Base-by-base conservation (phyloP, 2,329 filamentous ascomycete species). In the Ceratocystis ficicola region DNA sequence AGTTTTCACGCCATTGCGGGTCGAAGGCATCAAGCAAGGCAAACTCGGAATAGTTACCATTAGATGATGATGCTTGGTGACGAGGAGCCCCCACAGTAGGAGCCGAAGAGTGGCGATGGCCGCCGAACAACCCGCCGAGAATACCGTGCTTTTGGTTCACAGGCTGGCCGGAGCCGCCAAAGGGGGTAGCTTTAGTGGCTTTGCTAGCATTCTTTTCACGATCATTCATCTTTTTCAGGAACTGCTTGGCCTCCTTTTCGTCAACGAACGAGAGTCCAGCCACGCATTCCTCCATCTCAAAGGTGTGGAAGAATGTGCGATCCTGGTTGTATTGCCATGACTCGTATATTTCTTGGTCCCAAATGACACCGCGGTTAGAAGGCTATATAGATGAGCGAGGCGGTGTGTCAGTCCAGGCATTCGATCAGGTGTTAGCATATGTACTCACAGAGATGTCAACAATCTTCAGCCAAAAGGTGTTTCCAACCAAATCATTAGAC, bases 261-360 rank as follows among this genome's bases (percentile, higher is more conserved):
- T 97, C 94, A 68, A 88, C 86, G 72, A 99, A 99, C 28, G 90
- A 96, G 68, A 99, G 78, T 0, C 87, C 94, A 5, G 91, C 94
- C 68, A 95, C 78, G 72, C 91, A 97, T 69, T 95, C 86, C 76
- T 97, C 92, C 66, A 96, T 83, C 77, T 99, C 94, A 74, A 99
- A 99, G 5, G 90, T 91, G 76, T 97, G 92, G 77, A 99, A 99
- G 77, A 96, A 99, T 68, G 90, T 93, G 68, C 94, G 87, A 75
- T 99, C 94, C 73, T 96, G 93, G 77, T 96, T 96, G 80, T 97
- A 99, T 69, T 82, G 81, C 81, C 95, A 97, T 63, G 86, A 86
- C 71, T 99, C 93, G 77, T 95, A 99, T 72, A 99, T 90, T 77
- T 99, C 94, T 77, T 97, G 93, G 73, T 96, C 92, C 90, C 90